Evolutionary conservation across 2,329 filamentous ascomycete species (phyloP), one percentile per base, ranked within the genome.

Genomic region (Trichoderma atroviride): DNA sequence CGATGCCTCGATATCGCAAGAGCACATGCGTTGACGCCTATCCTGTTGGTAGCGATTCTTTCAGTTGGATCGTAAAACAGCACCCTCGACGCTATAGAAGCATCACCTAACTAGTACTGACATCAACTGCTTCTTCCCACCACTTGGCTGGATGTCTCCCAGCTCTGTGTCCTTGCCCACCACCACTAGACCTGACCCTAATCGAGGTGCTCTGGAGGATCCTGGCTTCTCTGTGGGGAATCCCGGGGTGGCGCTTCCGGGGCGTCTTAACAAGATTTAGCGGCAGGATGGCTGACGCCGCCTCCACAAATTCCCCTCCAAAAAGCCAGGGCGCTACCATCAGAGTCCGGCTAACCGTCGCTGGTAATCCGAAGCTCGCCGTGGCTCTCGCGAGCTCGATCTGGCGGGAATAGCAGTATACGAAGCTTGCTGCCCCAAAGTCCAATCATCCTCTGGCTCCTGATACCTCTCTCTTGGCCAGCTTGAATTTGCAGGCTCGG

Each of bases 361-460:
- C 10, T 65, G 67, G 67, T 69, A 69, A 69, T 33, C 67, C 67
- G 67, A 69, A 69, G 67, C 59, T 63, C 59, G 16, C 22, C 11
- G 57, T 68, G 65, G 57, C 65, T 40, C 57, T 27, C 31, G 14
- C 29, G 37, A 29, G 59, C 59, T 61, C 60, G 57, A 47, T 40
- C 35, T 55, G 57, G 31, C 65, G 31, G 47, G 13, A 53, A 55
- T 61, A 19, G 33, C 22, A 31, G 31, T 50, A 24, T 29, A n/a
- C 10, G 13, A n/a, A 40, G 22, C 52, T 64, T 55, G 58, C 43
- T 63, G 37, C 43, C 40, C 52, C 64, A 50, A 35, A 55, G 35
- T 47, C 33, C 11, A 27, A 52, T 4, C 19, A 19, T 40, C 43
- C 22, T 55, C 40, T 31, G 40, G 43, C 43, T 24, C 47, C 47